phyloP scores from a whole-genome alignment of 495 filamentous ascomycete species.

The Polyplosphaeria fusca region DNA sequence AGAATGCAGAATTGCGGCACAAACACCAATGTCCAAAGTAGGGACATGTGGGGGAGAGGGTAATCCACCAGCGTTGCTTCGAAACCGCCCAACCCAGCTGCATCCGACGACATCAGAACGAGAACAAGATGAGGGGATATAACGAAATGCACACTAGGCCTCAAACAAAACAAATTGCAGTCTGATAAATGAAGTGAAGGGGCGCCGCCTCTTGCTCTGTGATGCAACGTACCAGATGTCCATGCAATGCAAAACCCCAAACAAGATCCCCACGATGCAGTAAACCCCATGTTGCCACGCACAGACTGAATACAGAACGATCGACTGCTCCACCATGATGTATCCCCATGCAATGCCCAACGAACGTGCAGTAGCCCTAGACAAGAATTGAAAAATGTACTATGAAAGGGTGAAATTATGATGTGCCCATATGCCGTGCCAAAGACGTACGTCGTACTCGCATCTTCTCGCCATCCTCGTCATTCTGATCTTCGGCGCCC shows the following conservation, averaged over 20 bases:
- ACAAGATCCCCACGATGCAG: neutral
- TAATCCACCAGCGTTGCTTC: neutral
- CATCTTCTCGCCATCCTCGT: conserved; percentile 7
- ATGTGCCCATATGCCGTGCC: conserved; percentile 3
- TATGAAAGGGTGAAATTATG: conserved; percentile 10
- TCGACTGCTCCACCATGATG: neutral
- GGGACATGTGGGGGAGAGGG: neutral
- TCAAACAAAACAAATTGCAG: neutral
- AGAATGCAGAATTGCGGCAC: neutral
- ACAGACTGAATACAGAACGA: neutral
- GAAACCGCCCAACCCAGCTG: neutral
- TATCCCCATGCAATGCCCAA: neutral
- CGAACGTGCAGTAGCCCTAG: neutral
- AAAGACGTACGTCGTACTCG: conserved; percentile 7
- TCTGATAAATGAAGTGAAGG: neutral
- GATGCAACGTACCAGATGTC: neutral
- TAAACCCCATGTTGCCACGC: neutral
- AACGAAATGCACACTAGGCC: neutral
- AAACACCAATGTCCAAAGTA: neutral
- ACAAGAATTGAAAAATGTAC: neutral
- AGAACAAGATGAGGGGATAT: neutral
- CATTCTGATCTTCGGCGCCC: neutral
- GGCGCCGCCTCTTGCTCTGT: neutral
- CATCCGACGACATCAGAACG: too few relatives aligned
- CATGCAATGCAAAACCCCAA: conserved; percentile 4